phyloP scores from a whole-genome alignment of 2,329 filamentous ascomycete species.

The Magnaporthiopsis rhizophila region DNA sequence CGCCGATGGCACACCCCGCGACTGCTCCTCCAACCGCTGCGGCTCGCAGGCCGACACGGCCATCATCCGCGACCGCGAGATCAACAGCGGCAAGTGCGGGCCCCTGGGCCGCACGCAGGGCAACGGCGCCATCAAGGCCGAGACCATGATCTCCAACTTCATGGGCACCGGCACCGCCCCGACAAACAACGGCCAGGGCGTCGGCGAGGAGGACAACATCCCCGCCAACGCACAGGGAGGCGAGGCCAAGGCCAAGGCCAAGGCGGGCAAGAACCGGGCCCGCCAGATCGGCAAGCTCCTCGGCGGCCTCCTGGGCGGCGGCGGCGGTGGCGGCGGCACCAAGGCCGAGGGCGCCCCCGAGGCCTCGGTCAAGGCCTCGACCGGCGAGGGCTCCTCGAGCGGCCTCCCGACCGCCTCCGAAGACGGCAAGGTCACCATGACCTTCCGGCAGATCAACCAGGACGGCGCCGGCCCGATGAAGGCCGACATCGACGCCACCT shows the following conservation, averaged over 20 bases:
- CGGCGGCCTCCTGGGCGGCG: conserved; percentile 15
- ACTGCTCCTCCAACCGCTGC: conserved; percentile 53
- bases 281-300: conserved; percentile 9
- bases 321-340: conserved; percentile 29
- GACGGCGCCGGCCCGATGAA: conserved; percentile 58
- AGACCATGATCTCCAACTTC: conserved; percentile 49
- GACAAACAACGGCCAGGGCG: conserved; percentile 15
- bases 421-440: conserved; percentile 53
- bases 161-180: conserved; percentile 36
- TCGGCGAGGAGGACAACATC: conserved; percentile 16
- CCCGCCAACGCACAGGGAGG: conserved; percentile 3
- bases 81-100: conserved; percentile 43
- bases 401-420: conserved; percentile 57
- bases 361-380: conserved; percentile 42
- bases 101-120: conserved; percentile 57
- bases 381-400: conserved; percentile 42
- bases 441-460: conserved; percentile 56
- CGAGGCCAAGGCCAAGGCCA: neutral
- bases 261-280: neutral
- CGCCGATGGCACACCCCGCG: conserved; percentile 58
- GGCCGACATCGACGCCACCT: conserved; percentile 53
- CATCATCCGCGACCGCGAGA: conserved; percentile 56
- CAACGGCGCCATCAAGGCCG: conserved; percentile 49
- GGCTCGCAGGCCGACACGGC: conserved; percentile 62
- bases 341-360: conserved; percentile 34